Base-by-base conservation (phyloP, 768 basidiomycete species). In the Austroboletus eburneus region DNA sequence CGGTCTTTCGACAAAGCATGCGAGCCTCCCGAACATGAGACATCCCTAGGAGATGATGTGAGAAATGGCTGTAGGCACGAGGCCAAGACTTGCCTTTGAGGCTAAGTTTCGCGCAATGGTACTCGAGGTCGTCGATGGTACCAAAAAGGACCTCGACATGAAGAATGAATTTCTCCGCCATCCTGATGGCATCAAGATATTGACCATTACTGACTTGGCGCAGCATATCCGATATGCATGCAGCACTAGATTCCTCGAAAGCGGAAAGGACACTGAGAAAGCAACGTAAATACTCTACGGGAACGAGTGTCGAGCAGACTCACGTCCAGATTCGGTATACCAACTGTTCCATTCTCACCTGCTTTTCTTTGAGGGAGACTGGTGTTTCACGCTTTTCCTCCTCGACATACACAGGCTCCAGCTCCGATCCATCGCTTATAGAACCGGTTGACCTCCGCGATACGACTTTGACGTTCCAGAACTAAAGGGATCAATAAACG, bases 291-390 rank as follows among this genome's bases (percentile, higher is more conserved):
- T 52, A 38, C 44, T 9, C 21, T 3, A 30, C 36, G 34, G 30
- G 30, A 21, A 43, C 37, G 12, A 25, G 30, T 24, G 40, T 30
- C 42, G 24, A 51, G 42, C 51, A 20, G n/a, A 55, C 88, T 71
- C 61, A 90, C 88, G 94, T 96, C 96, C 96, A 99, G 57, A 99
- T 97, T 37, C 94, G 87, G 72, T 94, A 94, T 6, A 99, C 96
- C 64, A 95, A 85, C 58, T 93, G 87, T 64, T 99, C 96, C 92
- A 98, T 97, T 57, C 81, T 78, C 48, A 83, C 72, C 65, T 99
- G 96, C 61, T 88, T 92, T 50, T 91, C 90, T 61, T 87, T 90
- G 52, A 99, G 72, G 20, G 90, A 81, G 22, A 67, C 60, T 4
- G 91, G 78, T 3, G 85, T 87, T 67, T 96, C 91, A 39, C 72